Percentiles rank a stretch among this genome's conserved stretches.
phyloP scores from a whole-genome alignment of 768 basidiomycete genomes.

The Collybia mongolica region DNA sequence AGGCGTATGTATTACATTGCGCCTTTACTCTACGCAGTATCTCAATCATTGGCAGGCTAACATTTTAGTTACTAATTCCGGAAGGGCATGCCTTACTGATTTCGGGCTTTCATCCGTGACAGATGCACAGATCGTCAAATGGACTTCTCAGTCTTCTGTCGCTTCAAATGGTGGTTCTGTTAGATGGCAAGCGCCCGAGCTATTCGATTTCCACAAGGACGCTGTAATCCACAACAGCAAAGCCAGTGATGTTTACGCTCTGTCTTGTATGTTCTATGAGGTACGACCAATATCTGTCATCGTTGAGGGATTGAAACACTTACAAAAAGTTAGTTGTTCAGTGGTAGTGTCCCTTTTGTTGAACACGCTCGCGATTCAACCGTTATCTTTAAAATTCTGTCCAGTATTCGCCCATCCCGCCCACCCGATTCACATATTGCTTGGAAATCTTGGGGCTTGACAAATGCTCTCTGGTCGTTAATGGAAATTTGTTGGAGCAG shows the following conservation, averaged over 20 bases:
- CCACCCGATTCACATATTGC: neutral
- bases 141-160: conserved; percentile 3
- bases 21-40: neutral
- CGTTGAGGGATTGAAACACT: neutral
- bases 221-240: conserved; percentile 7
- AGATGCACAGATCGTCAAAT: conserved; percentile 1
- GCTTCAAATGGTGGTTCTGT: neutral
- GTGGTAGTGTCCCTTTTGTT: neutral
- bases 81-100: conserved; percentile 3
- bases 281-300: neutral
- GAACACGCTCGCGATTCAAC: neutral
- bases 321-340: conserved; percentile 1
- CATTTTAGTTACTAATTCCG: conserved; percentile 9
- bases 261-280: conserved; percentile 3
- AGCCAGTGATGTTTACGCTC: conserved; percentile 4
- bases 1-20: conserved; percentile 2
- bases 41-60: conserved; percentile 7
- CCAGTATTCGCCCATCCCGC: neutral
- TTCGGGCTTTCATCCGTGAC: too few species aligned
- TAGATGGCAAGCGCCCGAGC: conserved; percentile 7
- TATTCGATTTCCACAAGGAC: neutral
- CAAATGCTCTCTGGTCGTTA: conserved; percentile 8
- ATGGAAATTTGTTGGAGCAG: conserved; percentile 6
- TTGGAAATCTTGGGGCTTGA: conserved; percentile 11
- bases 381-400: neutral